Conservation (phyloP, 345 rosid species). For the Boechera stricta region DNA sequence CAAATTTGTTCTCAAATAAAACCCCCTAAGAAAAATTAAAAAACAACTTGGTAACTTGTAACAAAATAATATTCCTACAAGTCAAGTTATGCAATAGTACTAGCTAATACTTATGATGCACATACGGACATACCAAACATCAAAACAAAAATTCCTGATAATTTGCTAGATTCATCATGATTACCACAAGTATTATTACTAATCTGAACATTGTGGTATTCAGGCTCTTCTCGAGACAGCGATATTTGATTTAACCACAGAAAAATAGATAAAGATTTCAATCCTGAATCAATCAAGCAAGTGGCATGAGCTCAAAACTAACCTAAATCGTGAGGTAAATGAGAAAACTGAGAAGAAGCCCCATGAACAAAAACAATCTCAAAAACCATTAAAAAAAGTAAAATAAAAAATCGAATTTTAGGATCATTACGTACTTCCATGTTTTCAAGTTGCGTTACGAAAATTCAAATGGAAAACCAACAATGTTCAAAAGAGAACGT, state of each 20-base stretch:
- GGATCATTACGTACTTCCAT: background rate
- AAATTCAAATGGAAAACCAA: background rate
- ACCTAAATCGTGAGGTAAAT: background rate
- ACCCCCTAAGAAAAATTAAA: background rate
- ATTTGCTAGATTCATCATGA: background rate
- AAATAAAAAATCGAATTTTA: no score
- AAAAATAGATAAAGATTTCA: background rate
- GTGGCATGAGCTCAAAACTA: background rate
- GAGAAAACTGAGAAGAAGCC: no score
- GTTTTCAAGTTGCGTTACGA: background rate
- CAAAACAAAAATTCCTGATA: background rate
- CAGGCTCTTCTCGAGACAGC: background rate
- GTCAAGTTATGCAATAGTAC: background rate
- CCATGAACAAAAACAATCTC: background rate
- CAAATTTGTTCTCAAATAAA: background rate
- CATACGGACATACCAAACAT: background rate
- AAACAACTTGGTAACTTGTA: background rate
- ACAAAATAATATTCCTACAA: background rate
- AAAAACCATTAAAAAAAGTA: no score
- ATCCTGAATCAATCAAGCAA: background rate
- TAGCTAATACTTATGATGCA: background rate
- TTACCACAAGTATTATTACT: background rate
- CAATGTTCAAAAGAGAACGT: background rate
- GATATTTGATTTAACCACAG: background rate
- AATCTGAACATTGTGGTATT: background rate